Evolutionary conservation across 2,329 filamentous ascomycete species (phyloP), one percentile per base, ranked within the genome.

Genomic region (Rutstroemia sydowiana): DNA sequence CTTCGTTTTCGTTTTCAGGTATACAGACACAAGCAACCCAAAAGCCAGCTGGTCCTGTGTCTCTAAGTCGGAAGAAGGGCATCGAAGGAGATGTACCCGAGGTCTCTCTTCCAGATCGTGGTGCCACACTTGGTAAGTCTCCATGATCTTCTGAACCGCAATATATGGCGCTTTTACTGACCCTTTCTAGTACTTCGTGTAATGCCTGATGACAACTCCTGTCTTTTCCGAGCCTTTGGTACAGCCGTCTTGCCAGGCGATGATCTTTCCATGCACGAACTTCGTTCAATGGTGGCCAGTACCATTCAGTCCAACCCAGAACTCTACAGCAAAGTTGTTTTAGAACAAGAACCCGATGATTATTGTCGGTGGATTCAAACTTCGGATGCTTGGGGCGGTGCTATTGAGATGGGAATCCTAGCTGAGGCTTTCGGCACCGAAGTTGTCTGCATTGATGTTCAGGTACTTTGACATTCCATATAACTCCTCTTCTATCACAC

Each of bases 181-280:
- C 13, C 2, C 10, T 10, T 20, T 3, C 13, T 40, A 81, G 86
- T 95, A 8, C 78, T 96, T 16, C 85, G 92, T 13, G 88, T 97
- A 46, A 96, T 97, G 92, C 89, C 91, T 4, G 92, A 96, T 65
- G 92, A 97, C 69, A 96, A 96, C 69, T 89, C 84, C 53, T 97
- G 92, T 70, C 82, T 97, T 63, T 97, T 96, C 69, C 87, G 90
- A 26, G 91, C 92, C 0, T 83, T 97, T 43, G 87, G 88, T 14
- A 86, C 84, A 49, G 87, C 87, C 3, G 76, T 95, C n/a, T 79
- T 88, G 23, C 65, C 63, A 41, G 63, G 80, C 30, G 73, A 75
- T 1, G 75, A 85, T 60, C 81, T 85, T 57, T 75, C 76, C 8
- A 85, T 87, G 81, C 79, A 75, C 0, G 84, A 87, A 61, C 75